Percentiles rank a stretch among this genome's conserved stretches.
phyloP scores from a whole-genome alignment of 306 rosid species.

The Cicer chorassanicum region DNA sequence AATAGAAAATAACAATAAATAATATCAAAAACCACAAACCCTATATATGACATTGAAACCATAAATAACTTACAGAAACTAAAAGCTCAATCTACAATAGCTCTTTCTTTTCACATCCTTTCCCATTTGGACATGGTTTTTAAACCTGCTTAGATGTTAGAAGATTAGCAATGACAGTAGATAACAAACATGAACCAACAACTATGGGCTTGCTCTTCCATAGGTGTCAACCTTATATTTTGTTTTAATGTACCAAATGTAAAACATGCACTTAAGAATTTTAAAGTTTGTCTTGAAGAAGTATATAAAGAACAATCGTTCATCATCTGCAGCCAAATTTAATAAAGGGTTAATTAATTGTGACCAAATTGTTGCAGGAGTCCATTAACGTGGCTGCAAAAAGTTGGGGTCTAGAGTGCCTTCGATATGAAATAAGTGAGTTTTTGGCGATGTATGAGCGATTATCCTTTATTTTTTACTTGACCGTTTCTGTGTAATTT shows the following conservation, averaged over 20 bases:
- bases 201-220: neutral
- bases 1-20: neutral
- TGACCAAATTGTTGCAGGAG: constrained; percentile 63
- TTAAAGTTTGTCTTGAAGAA: neutral
- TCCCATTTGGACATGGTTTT: constrained; percentile 24
- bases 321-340: constrained; percentile 21
- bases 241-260: constrained; percentile 18
- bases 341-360: constrained; percentile 33
- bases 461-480: constrained; percentile 20
- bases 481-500: constrained; percentile 2
- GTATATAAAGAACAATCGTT: neutral
- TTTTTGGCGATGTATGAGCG: constrained; percentile 36
- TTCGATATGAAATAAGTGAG: constrained; percentile 93
- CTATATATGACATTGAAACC: neutral
- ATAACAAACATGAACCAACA: constrained; percentile 25
- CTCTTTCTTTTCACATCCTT: constrained; percentile 7
- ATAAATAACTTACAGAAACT: neutral
- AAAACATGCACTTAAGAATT: neutral
- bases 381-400: constrained; percentile 84
- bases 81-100: neutral
- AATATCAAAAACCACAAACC: neutral
- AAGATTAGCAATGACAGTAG: constrained; percentile 7
- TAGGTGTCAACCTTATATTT: constrained; percentile 27
- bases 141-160: neutral
- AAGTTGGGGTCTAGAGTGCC: constrained; percentile 95